A percentile compares a stretch with the other conserved stretches of the same genome.
phyloP scores from a whole-genome alignment of 495 filamentous ascomycete species.

The Penicillium pancosmium region DNA sequence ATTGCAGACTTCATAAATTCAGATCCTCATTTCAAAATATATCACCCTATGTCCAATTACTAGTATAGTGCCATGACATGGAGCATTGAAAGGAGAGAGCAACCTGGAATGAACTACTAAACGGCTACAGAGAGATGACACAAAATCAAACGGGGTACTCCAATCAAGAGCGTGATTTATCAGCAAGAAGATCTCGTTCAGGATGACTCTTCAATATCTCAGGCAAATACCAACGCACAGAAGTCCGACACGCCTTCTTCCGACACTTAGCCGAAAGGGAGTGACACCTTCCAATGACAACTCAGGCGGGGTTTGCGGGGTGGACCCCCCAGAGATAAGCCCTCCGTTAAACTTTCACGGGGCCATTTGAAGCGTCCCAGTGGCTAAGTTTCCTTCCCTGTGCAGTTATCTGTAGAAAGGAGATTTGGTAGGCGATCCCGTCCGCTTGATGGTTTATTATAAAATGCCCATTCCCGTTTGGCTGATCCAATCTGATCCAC shows the following conservation, averaged over 20 bases:
- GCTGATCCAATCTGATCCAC: neutral
- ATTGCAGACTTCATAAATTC: too few species aligned
- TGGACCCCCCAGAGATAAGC: conserved; percentile 23
- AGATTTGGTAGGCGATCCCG: neutral
- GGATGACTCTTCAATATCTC: neutral
- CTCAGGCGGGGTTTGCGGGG: conserved; percentile 13
- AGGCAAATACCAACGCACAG: conserved; percentile 5
- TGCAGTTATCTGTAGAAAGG: neutral
- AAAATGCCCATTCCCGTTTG: too few species aligned
- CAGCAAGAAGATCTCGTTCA: neutral
- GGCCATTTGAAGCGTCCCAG: neutral
- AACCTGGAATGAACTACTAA: too few species aligned
- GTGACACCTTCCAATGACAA: conserved; percentile 24
- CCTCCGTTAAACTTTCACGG: conserved; percentile 4
- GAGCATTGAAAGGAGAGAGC: too few species aligned
- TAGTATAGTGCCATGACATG: too few species aligned
- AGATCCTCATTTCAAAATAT: too few species aligned
- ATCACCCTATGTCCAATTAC: too few species aligned
- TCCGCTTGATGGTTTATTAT: neutral
- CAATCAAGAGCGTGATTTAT: too few species aligned
- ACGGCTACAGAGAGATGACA: too few species aligned
- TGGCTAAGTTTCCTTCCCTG: neutral
- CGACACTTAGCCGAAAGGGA: neutral
- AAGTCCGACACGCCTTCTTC: conserved; percentile 6
- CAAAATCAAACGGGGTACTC: too few species aligned